Evolutionary conservation across 2,329 filamentous ascomycete species (phyloP), one percentile per base, ranked within the genome.

Genomic region (Harringtonia aguacate): DNA sequence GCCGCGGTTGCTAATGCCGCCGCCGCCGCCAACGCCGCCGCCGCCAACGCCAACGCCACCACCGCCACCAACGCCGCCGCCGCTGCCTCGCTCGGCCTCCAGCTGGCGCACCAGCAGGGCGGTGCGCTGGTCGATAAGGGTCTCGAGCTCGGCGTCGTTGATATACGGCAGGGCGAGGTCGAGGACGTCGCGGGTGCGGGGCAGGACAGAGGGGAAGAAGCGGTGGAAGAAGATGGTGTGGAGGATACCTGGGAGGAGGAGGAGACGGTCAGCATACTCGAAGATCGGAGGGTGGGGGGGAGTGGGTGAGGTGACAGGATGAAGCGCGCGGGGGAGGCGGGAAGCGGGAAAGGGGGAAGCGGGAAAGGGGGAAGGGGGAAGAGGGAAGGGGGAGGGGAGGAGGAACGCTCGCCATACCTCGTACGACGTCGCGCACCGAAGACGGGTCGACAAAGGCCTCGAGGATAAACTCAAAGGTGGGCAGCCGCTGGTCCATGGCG

Each of bases 221-320:
- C 92, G 84, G 69, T 95, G 89, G 75, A 97, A 97, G 78, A 97
- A 98, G 62, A 97, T 95, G 41, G 89, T 94, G 63, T 95, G 89
- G 40, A 97, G 76, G 61, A 95, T 85, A 51, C 85, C 90, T 94
- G 47, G 45, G 18, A 12, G 8, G 28, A 41, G 31, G 8, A 39
- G n/a, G n/a, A n/a, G n/a, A n/a, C n/a, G n/a, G n/a, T n/a, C n/a
- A n/a, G n/a, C n/a, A n/a, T n/a, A n/a, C n/a, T n/a, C n/a, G n/a
- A n/a, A n/a, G n/a, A n/a, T n/a, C n/a, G n/a, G n/a, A n/a, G n/a
- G n/a, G n/a, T n/a, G n/a, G n/a, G n/a, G n/a, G n/a, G n/a, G n/a
- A n/a, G n/a, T n/a, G n/a, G n/a, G n/a, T n/a, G n/a, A n/a, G n/a
- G n/a, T n/a, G n/a, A n/a, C n/a, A n/a, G n/a, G n/a, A n/a, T n/a